A percentile compares a stretch with the other conserved stretches of the same genome.
phyloP scores from a whole-genome alignment of 495 filamentous ascomycete species.

The Hypomontagnella monticulosa region DNA sequence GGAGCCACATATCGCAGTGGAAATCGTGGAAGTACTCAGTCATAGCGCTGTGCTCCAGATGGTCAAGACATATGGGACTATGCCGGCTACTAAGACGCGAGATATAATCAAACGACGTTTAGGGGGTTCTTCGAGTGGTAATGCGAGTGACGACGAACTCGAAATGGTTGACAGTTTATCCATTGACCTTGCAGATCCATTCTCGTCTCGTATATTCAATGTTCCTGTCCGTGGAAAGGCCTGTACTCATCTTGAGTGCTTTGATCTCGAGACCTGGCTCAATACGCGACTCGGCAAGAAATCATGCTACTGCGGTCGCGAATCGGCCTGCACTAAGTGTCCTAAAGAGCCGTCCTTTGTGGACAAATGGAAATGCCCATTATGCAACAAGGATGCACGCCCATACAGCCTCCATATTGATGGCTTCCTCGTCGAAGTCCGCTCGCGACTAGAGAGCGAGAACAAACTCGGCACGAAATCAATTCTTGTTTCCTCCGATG shows the following conservation, averaged over 20 bases:
- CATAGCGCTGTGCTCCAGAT: constrained; percentile 60
- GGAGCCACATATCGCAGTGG: constrained; percentile 66
- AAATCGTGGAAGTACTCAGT: constrained; percentile 64
- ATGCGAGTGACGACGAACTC: constrained; percentile 71
- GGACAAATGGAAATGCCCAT: constrained; percentile 86
- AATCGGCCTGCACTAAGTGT: constrained; percentile 43
- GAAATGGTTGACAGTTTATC: constrained; percentile 69
- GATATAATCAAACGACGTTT: constrained; percentile 63
- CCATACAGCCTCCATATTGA: constrained; percentile 75
- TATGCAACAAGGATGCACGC: constrained; percentile 78
- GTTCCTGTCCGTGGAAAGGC: constrained; percentile 70
- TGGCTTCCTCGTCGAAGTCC: constrained; percentile 71
- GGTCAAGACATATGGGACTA: constrained; percentile 48
- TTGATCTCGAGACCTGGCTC: constrained; percentile 86
- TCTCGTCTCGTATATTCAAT: constrained; percentile 72
- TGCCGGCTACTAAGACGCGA: constrained; percentile 51
- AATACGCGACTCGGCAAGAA: constrained; percentile 63
- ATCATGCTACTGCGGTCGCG: constrained; percentile 47
- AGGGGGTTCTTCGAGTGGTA: constrained; percentile 10
- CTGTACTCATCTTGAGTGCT: constrained; percentile 80
- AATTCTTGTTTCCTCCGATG: constrained; percentile 66
- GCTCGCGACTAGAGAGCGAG: constrained; percentile 54
- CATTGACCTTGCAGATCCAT: constrained; percentile 81
- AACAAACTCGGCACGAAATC: constrained; percentile 60
- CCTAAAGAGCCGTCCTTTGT: constrained; percentile 61